Base-by-base conservation (phyloP, 805 yeast genomes). In the Gaillardinia entomophila region DNA sequence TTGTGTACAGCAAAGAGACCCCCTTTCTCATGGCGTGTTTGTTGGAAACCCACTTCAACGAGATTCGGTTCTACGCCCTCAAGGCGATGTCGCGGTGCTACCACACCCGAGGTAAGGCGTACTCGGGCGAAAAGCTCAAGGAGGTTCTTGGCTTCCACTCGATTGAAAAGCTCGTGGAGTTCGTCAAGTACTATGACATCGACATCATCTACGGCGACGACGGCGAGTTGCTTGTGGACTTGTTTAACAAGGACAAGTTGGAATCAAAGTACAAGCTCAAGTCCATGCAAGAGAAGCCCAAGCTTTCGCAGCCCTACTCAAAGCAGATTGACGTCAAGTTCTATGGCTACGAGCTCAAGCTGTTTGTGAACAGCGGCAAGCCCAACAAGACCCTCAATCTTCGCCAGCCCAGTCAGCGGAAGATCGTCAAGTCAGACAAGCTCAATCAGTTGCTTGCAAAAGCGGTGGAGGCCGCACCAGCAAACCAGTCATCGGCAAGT, bases 21-120 rank as follows among this genome's bases (percentile, higher is more conserved):
- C 92, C 96, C 2, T 72, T 79, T 35, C 59, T 89, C 17, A 55
- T 87, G 51, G 68, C 85, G 2, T 87, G 90, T 37, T 59, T 90
- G 24, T 57, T 85, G 13, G 96, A 92, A 51, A 76, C 79, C 2
- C 88, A 83, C 44, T 77, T 86, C 49, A 84, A 82, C 46, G 90
- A 87, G 36, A 66, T 88, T 3, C 58, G 97, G 28, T 78, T 82
- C 42, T 76, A 77, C 46, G 88, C 90, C 0, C 51, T 90, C 35
- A 76, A 75, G 45, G 62, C 86, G 0, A 64, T 92, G 62, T 61
- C 82, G 3, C 64, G 74, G 36, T 62, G 88, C 0, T 71, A 76
- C 36, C 95, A 89, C 48, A 69, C 79, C 2, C 80, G 77, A 36
- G 79, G 86, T 2, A 82, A 76, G 45, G 81, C 87, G 1, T 74